Conservation (phyloP, 257 asterid genomes). For the Pogostemon cablin region DNA sequence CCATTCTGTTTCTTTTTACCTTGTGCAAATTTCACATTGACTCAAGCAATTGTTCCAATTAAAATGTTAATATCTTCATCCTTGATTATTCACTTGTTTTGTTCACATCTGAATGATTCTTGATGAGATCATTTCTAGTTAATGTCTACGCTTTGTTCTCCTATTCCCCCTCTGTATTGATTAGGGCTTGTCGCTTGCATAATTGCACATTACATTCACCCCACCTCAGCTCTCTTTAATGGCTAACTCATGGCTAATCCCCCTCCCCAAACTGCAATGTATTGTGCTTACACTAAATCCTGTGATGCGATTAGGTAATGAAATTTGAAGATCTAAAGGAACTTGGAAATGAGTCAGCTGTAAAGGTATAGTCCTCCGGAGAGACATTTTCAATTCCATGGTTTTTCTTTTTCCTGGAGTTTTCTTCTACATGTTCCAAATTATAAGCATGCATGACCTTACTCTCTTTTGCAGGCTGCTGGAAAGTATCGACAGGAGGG, state of each 20-base stretch:
- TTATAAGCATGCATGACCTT: background rate
- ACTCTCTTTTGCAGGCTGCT: constrained; percentile 55
- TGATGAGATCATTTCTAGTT: background rate
- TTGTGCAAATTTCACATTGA: background rate
- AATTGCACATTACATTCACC: background rate
- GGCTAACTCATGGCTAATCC: background rate
- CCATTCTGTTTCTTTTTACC: background rate
- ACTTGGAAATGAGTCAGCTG: constrained; percentile 87
- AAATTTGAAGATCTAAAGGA: constrained; percentile 95
- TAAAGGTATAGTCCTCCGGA: constrained; percentile 59
- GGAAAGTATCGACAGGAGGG: constrained; percentile 99
- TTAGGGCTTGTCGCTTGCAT: background rate
- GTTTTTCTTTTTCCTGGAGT: background rate
- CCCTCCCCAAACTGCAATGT: background rate
- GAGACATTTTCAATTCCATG: background rate
- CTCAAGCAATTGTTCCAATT: background rate
- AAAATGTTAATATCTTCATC: background rate
- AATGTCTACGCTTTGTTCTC: background rate
- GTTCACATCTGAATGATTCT: background rate
- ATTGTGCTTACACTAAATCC: constrained; percentile 28
- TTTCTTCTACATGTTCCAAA: background rate
- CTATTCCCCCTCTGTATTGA: background rate
- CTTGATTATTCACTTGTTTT: background rate
- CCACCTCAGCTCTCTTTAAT: background rate
- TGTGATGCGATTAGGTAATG: constrained; percentile 69